phyloP scores from a whole-genome alignment of 257 asterid genomes.

The Solanum chiquidenum region DNA sequence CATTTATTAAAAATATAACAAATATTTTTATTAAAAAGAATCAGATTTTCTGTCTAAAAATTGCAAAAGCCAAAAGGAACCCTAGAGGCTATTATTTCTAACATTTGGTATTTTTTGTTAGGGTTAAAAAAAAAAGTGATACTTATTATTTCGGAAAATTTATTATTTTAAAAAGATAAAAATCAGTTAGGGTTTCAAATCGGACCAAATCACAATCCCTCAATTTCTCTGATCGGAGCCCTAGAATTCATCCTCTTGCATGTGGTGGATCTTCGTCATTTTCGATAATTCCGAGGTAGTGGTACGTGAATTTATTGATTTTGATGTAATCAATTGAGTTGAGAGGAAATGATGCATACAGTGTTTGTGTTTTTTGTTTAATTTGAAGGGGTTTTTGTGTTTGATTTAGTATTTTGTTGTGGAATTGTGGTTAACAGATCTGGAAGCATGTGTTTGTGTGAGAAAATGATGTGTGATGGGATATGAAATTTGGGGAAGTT shows the following conservation, averaged over 20 bases:
- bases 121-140: neutral
- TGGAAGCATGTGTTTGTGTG: neutral
- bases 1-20: neutral
- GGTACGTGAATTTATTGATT: neutral
- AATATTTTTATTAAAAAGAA: neutral
- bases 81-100: neutral
- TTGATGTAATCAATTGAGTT: neutral
- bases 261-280: neutral
- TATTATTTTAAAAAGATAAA: neutral
- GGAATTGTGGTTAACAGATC: neutral
- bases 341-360: neutral
- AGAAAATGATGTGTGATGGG: neutral
- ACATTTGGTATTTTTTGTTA: neutral
- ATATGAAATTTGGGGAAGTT: neutral
- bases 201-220: neutral
- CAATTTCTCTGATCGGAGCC: slow-evolving; percentile 5
- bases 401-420: neutral
- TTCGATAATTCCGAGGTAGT: neutral
- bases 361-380: neutral
- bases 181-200: neutral
- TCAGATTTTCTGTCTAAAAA: neutral
- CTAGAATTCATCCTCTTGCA: neutral
- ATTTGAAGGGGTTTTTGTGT: neutral
- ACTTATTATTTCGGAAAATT: neutral
- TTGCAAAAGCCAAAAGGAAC: neutral